These are phyloP conservation scores for Pseudomassariella vexata DNA, from an alignment of 2,329 filamentous ascomycete genomes.

Conservation along the genomic window DNA sequence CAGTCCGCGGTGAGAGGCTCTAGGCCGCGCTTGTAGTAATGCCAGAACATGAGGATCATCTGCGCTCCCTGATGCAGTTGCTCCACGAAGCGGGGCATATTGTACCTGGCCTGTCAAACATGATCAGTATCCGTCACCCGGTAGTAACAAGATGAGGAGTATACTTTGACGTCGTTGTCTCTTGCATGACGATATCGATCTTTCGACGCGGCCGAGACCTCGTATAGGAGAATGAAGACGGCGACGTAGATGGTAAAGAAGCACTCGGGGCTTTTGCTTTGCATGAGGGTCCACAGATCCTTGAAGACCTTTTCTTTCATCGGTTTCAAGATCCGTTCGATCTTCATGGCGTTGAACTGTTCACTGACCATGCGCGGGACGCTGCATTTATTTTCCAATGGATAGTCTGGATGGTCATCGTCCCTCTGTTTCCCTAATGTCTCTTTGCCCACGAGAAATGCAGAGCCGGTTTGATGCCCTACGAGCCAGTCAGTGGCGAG, in stretches of 20 bases:
- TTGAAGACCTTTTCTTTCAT: slow-evolving; percentile 18
- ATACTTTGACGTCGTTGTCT: slow-evolving; percentile 25
- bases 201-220: slow-evolving; percentile 31
- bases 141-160: not conserved
- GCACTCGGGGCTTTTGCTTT: slow-evolving; percentile 16
- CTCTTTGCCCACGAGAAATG: slow-evolving; percentile 34
- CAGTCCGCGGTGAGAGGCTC: slow-evolving; percentile 22
- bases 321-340: slow-evolving; percentile 14
- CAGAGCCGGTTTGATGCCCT: slow-evolving; percentile 41
- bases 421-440: slow-evolving; percentile 33
- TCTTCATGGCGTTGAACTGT: slow-evolving; percentile 24
- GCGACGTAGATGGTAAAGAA: slow-evolving; percentile 23
- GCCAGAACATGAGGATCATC: slow-evolving; percentile 42
- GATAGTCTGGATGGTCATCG: slow-evolving; percentile 29
- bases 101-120: slow-evolving; percentile 26
- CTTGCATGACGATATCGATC: slow-evolving; percentile 38
- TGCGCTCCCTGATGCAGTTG: slow-evolving; percentile 39
- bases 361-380: slow-evolving; percentile 23
- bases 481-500: slow-evolving; percentile 1
- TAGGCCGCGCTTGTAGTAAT: slow-evolving; percentile 38
- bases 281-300: slow-evolving; percentile 20
- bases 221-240: slow-evolving; percentile 26
- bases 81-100: slow-evolving; percentile 34
- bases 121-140: slow-evolving; percentile 2
- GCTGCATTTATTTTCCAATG: slow-evolving; percentile 28